Conservation (phyloP, 2,329 filamentous ascomycete species). For the Cytospora leucostoma region DNA sequence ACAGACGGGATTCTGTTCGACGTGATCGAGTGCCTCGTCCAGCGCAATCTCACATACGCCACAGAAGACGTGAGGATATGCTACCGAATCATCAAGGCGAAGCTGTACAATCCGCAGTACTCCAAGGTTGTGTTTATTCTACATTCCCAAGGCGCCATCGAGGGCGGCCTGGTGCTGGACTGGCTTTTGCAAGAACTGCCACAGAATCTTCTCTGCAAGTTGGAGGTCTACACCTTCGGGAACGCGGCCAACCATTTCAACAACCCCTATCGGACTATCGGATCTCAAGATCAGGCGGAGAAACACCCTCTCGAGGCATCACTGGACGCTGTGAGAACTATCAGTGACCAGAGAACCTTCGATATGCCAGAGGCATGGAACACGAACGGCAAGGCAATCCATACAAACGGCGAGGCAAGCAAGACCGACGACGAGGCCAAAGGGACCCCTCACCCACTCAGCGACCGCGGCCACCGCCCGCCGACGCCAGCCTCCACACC, state of each 20-base stretch:
- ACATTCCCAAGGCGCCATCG: constrained; percentile 77
- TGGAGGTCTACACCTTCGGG: constrained; percentile 79
- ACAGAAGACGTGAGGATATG: constrained; percentile 67
- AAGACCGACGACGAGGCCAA: not conserved
- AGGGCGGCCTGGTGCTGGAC: constrained; percentile 72
- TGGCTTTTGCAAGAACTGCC: constrained; percentile 74
- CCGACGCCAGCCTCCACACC: constrained; percentile 15
- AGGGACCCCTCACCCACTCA: not conserved
- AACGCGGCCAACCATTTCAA: constrained; percentile 82
- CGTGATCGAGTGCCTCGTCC: constrained; percentile 73
- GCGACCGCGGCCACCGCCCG: not conserved
- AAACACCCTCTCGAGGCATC: constrained; percentile 38
- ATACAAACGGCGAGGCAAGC: not conserved
- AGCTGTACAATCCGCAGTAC: constrained; percentile 61
- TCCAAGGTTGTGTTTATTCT: constrained; percentile 73
- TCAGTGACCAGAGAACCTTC: not conserved
- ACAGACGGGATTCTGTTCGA: constrained; percentile 77
- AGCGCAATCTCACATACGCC: constrained; percentile 72
- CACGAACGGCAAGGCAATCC: not conserved
- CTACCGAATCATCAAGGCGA: constrained; percentile 62
- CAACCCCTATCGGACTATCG: constrained; percentile 62
- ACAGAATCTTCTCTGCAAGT: constrained; percentile 63
- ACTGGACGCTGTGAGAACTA: constrained; percentile 36
- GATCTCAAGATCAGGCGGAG: constrained; percentile 45
- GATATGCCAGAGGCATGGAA: not conserved